Base-by-base conservation (phyloP, 805 yeast species). In the Schwanniomyces yamadae region DNA sequence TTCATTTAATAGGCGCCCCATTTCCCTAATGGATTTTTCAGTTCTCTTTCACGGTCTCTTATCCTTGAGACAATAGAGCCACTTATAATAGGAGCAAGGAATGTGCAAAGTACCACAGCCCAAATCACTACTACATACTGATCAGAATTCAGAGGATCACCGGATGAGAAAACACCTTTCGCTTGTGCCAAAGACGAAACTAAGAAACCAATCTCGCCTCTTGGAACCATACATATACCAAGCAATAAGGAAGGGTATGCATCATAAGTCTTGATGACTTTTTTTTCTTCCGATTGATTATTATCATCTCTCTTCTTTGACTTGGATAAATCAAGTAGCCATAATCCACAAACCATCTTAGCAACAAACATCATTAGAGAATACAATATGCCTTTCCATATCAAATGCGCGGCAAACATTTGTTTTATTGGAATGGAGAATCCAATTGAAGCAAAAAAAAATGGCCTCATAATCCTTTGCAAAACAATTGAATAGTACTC, bases 181-280 rank as follows among this genome's bases (percentile, higher is more conserved):
- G 35, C 18, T 21, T 31, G 39, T 5, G 45, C 46, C 7, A 42
- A 26, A 6, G 46, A 36, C 8, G 46, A 28, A 17, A 42, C 33
- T 14, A 42, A 28, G 10, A 41, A 41, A 11, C 46, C 46, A 5
- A 42, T 41, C 20, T 42, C 46, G 3, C 46, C 46, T 18, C 46
- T 28, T 8, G 46, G 34, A 14, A 41, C 42, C 46, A 42, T 42
- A 3, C 33, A 42, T n/a, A 22, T 15, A 13, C 42, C 38, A n/a
- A 42, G 33, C 20, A 41, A 19, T 13, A 26, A 16, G 10, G 43
- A 24, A 9, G 46, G 34, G 20, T 42, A 42, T 11, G 31, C 10
- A 8, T 24, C 12, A 9, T 12, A n/a, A 10, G 19, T 2, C 5
- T 15, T 15, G 4, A 16, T 14, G 14, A 3, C 17, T 5, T 1